Evolutionary conservation across 148 eudicot genomes (phyloP), one percentile per base, ranked within the genome.

Genomic region (Gaultheria prostrata): DNA sequence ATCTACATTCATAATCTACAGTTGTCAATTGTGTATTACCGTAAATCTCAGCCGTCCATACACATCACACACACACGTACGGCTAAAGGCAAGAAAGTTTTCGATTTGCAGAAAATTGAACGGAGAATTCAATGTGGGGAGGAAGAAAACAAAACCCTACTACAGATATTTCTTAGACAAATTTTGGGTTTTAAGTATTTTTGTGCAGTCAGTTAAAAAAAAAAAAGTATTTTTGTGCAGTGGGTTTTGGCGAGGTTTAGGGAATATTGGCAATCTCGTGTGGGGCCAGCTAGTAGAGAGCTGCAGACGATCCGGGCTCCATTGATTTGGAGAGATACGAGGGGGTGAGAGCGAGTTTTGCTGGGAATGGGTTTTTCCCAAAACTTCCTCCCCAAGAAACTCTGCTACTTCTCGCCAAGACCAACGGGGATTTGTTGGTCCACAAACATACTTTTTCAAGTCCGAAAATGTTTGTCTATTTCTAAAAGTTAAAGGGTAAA

Each of bases 1-100:
- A 74, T 86, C 76, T 86, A 83, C 77, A 65, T 76, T 67, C 72
- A 63, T 28, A 67, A 28, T 12, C 72, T 24, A 21, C 39, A 67
- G 72, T 14, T 4, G 13, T 13, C 72, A 1, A 30, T 28, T 3
- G 71, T 26, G 33, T 26, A 13, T 17, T n/a, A 0, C 28, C 12
- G 18, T 11, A 2, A 65, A 65, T 65, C 71, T 26, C 71, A 65
- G 12, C 71, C 71, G 71, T 65, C 71, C 33, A 28, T 3, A 12
- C 33, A 1, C 26, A 32, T 24, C 30, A 61, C 0, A 24, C 30
- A 61, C 0, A 24, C 14, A 61, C 70, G 7, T 56, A n/a, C 2
- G 24, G 21, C 20, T 54, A 54, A 54, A 54, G 57, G 9, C 65
- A 21, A 28, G 17, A 65, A 28, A 11, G 13, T 65, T 65, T 11